A percentile compares a stretch with the other conserved stretches of the same genome.
Conservation (phyloP, 2,329 filamentous ascomycete species). For the Colletotrichum sp. region DNA sequence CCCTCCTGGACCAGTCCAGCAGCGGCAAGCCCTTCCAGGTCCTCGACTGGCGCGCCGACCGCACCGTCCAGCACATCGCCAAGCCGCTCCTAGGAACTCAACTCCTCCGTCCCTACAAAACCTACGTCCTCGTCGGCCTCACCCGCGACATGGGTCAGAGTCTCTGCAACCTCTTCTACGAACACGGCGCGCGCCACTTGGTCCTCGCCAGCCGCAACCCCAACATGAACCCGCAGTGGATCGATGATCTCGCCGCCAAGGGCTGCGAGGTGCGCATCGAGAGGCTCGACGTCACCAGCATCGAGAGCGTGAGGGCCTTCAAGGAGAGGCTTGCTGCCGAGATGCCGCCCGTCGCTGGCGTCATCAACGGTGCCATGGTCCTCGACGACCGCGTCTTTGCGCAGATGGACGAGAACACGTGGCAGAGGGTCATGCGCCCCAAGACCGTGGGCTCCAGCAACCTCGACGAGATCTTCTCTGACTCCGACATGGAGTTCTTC, state of each 20-base stretch:
- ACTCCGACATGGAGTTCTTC: constrained; percentile 40
- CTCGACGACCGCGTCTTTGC: constrained; percentile 35
- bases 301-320: constrained; percentile 15
- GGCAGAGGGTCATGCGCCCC: constrained; percentile 33
- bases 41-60: constrained; percentile 43
- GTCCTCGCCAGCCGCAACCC: constrained; percentile 41
- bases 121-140: constrained; percentile 37
- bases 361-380: constrained; percentile 43
- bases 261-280: constrained; percentile 21
- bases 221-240: constrained; percentile 26
- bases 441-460: constrained; percentile 37
- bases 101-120: constrained; percentile 33
- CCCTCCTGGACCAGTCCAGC: constrained; percentile 25
- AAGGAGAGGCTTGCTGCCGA: constrained; percentile 22
- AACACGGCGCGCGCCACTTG: constrained; percentile 36
- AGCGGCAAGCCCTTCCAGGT: constrained; percentile 30
- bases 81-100: constrained; percentile 26
- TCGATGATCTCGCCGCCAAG: constrained; percentile 15
- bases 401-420: constrained; percentile 32
- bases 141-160: constrained; percentile 38
- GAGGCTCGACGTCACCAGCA: constrained; percentile 26
- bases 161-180: constrained; percentile 39
- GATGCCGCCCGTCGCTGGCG: constrained; percentile 42
- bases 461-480: constrained; percentile 34
- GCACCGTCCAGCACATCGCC: constrained; percentile 27